These are phyloP conservation scores for Chlorella sp. DNA, from an alignment of 139 green algal species.

Conservation along the genomic window DNA sequence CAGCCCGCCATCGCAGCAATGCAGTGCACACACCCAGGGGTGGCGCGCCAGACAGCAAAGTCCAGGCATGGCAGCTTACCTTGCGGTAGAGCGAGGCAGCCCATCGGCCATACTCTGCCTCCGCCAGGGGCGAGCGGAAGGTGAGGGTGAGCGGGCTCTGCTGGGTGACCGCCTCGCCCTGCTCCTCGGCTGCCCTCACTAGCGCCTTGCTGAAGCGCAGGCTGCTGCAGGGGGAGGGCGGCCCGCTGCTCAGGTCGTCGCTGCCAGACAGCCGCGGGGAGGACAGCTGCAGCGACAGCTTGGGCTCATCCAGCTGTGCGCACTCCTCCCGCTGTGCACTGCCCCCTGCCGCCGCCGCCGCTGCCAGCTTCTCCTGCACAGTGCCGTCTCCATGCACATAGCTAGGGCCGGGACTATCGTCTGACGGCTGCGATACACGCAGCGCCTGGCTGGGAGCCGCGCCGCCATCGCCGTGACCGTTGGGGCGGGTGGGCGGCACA, in stretches of 20 bases:
- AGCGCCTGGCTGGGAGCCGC: not conserved
- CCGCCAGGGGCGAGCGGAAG: not conserved
- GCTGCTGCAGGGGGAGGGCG: not conserved
- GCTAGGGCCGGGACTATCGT: not conserved
- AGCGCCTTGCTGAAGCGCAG: slow-evolving; percentile 16
- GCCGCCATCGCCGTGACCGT: not conserved
- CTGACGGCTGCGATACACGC: not conserved
- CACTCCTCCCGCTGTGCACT: not conserved
- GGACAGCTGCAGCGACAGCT: too few relatives aligned
- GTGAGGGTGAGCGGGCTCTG: slow-evolving; percentile 8
- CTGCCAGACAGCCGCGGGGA: too few relatives aligned
- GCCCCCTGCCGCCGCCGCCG: not conserved
- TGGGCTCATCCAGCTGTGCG: too few relatives aligned
- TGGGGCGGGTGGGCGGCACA: not conserved
- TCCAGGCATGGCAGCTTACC: too few relatives aligned
- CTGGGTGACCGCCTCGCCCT: not conserved
- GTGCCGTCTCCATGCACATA: too few relatives aligned
- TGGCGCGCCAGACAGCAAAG: too few relatives aligned
- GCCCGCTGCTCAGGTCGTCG: not conserved
- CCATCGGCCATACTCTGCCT: slow-evolving; percentile 30
- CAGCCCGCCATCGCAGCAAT: too few relatives aligned
- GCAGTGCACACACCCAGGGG: too few relatives aligned
- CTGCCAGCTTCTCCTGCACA: not conserved
- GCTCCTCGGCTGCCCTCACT: not conserved
- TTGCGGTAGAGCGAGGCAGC: not conserved